A percentile compares a stretch with the other conserved stretches of the same genome.
Evolutionary conservation across 179 eudicot species (phyloP).

Genomic region (Spergularia azorica): DNA sequence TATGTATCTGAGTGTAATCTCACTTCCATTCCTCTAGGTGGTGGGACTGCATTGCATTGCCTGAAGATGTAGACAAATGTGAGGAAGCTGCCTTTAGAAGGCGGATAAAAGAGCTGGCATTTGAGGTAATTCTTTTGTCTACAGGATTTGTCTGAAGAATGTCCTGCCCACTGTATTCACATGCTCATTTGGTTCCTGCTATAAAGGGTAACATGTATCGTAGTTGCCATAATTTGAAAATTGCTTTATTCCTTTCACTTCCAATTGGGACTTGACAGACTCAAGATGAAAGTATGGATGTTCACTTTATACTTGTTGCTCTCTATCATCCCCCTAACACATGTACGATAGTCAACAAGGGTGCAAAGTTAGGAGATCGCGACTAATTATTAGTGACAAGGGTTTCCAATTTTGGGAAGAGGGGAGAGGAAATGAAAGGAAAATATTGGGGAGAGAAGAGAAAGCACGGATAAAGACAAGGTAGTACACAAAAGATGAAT

Average conservation of each 20-base stretch:
- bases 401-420: too few species aligned
- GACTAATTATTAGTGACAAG: too few species aligned
- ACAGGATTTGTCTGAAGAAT: not conserved
- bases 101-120: conserved; percentile 83
- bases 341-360: not conserved
- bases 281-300: too few species aligned
- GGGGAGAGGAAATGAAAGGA: too few species aligned
- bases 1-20: not conserved
- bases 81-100: conserved; percentile 69
- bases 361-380: too few species aligned
- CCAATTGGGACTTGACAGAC: not conserved
- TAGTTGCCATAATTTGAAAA: not conserved
- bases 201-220: not conserved
- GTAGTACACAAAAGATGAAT: too few species aligned
- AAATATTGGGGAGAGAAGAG: too few species aligned
- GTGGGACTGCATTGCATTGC: conserved; percentile 96
- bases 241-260: not conserved
- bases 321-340: not conserved
- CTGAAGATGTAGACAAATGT: conserved; percentile 65
- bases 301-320: too few species aligned
- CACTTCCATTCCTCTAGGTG: conserved; percentile 49
- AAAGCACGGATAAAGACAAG: too few species aligned
- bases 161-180: not conserved
- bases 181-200: not conserved
- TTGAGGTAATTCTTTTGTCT: conserved; percentile 42